These are phyloP conservation scores for Chaetomiaceae sp. DNA, from an alignment of 2,329 filamentous ascomycete genomes.

Conservation along the genomic window DNA sequence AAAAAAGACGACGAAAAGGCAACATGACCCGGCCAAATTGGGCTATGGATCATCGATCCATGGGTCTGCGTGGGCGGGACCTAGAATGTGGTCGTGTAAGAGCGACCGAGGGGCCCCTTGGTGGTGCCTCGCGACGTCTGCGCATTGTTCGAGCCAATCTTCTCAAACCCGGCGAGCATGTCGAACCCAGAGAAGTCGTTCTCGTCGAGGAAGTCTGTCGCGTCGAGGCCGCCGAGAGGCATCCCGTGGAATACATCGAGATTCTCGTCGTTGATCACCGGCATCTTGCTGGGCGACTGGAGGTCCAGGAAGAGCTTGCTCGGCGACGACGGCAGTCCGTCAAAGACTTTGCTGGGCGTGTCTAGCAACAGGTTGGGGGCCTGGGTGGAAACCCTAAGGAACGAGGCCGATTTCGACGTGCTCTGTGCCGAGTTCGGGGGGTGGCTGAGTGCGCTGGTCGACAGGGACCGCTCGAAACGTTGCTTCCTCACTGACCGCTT, in stretches of 20 bases:
- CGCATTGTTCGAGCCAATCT: slow-evolving; percentile 53
- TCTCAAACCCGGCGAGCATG: slow-evolving; percentile 70
- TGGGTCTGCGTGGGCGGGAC: too few relatives aligned
- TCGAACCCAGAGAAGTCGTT: slow-evolving; percentile 60
- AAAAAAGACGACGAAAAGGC: too few relatives aligned
- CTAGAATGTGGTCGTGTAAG: slow-evolving; percentile 31
- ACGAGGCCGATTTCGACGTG: slow-evolving; percentile 45
- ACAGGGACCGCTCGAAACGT: slow-evolving; percentile 59
- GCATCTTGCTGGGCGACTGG: slow-evolving; percentile 36
- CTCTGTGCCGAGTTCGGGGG: slow-evolving; percentile 51
- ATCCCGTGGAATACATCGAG: slow-evolving; percentile 35
- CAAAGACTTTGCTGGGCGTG: slow-evolving; percentile 55
- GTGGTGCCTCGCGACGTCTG: slow-evolving; percentile 14
- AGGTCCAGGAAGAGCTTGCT: slow-evolving; percentile 45
- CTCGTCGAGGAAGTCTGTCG: slow-evolving; percentile 54
- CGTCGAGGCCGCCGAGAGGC: slow-evolving; percentile 47
- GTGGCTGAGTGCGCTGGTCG: slow-evolving; percentile 57
- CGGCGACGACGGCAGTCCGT: slow-evolving; percentile 52
- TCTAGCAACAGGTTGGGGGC: slow-evolving; percentile 39
- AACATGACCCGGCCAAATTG: too few relatives aligned
- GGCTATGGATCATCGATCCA: too few relatives aligned
- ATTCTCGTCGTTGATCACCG: slow-evolving; percentile 37
- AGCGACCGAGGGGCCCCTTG: slow-evolving; percentile 31
- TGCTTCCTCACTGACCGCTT: slow-evolving; percentile 59
- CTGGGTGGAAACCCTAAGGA: slow-evolving; percentile 44